Percentiles rank a stretch among this genome's conserved stretches.
Conservation (phyloP, 176 grass and related monocot species). For the Phoenix roebelenii region DNA sequence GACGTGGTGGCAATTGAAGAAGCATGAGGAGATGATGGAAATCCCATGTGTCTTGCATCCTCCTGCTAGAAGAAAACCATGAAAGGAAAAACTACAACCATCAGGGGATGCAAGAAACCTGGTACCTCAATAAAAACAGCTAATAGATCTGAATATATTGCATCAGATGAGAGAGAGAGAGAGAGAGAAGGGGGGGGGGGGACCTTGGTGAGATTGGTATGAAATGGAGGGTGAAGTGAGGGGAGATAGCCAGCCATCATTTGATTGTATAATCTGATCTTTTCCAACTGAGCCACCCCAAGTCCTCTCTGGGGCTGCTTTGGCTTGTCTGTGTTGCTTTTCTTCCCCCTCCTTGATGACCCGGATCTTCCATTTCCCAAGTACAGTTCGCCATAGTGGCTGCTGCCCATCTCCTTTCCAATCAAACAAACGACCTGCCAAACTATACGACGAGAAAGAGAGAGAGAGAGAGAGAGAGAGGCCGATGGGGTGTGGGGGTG, state of each 20-base stretch:
- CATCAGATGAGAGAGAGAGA: no score
- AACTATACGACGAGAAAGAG: neutral
- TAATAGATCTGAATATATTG: no score
- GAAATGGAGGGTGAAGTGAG: conserved; percentile 7
- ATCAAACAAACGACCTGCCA: neutral
- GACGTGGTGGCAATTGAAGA: no score
- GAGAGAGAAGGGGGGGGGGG: no score
- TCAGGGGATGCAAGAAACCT: no score
- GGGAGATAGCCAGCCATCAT: conserved; percentile 22
- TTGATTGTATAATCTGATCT: conserved; percentile 27
- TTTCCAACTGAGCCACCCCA: conserved; percentile 29
- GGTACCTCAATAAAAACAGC: no score
- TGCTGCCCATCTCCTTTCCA: conserved; percentile 19
- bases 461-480: conserved; percentile 15
- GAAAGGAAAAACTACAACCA: no score
- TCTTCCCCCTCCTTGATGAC: conserved; percentile 16
- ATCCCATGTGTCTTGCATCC: no score
- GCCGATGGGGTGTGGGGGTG: neutral
- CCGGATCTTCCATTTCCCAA: neutral
- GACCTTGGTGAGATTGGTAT: neutral
- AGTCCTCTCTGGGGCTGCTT: conserved; percentile 30
- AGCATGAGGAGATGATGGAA: no score
- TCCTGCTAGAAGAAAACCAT: no score
- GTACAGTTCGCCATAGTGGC: conserved; percentile 3
- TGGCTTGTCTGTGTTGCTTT: conserved; percentile 7